Evolutionary conservation across 768 basidiomycete genomes (phyloP).

Genomic region (Lanmaoa rubissima): DNA sequence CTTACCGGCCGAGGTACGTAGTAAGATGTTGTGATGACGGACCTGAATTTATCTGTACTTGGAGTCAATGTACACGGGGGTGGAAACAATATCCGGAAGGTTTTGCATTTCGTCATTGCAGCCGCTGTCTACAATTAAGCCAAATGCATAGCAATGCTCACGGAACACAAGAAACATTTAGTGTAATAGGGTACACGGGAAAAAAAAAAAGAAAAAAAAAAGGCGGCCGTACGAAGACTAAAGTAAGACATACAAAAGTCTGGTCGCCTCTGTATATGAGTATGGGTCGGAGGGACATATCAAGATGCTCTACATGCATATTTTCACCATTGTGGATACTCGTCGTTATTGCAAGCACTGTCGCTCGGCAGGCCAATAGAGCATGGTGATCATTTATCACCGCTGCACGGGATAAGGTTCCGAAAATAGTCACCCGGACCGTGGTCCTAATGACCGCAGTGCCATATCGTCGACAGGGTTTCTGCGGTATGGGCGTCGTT

Average conservation of each 20-base stretch:
- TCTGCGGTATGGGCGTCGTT: conserved; percentile 57
- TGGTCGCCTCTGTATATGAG: background rate
- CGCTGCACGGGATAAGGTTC: conserved; percentile 12
- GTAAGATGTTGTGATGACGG: conserved; percentile 6
- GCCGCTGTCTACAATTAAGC: conserved; percentile 21
- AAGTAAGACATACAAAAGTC: background rate
- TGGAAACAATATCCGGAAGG: conserved; percentile 6
- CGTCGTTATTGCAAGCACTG: conserved; percentile 5
- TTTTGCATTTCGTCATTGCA: conserved; percentile 18
- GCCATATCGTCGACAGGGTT: conserved; percentile 62
- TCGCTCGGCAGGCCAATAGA: conserved; percentile 16
- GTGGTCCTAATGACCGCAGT: conserved; percentile 47
- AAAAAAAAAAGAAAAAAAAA: conserved; percentile 1
- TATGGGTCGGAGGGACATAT: background rate
- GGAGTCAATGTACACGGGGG: conserved; percentile 15
- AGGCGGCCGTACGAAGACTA: background rate
- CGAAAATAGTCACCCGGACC: conserved; percentile 36
- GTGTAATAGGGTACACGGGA: conserved; percentile 16
- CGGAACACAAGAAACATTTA: conserved; percentile 10
- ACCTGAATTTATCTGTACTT: conserved; percentile 30
- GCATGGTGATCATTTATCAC: conserved; percentile 21
- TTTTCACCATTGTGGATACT: conserved; percentile 5
- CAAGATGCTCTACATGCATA: background rate
- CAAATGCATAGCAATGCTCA: conserved; percentile 21
- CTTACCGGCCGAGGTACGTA: background rate